Base-by-base conservation (phyloP, 805 yeast species). In the Kodamaea neixiangensis region DNA sequence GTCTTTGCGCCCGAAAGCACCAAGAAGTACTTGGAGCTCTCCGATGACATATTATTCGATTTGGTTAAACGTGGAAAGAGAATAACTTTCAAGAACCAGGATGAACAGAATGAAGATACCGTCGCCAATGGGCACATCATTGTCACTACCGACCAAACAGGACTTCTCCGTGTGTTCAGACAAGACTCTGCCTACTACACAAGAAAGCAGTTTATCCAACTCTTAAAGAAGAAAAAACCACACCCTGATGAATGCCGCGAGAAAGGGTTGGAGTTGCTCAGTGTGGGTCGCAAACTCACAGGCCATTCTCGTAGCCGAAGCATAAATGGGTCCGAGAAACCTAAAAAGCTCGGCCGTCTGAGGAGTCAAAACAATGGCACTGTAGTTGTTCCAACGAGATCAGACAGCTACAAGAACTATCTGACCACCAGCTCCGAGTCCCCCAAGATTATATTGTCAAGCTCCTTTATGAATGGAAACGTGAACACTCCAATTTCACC, bases 31-130 rank as follows among this genome's bases (percentile, higher is more conserved):
- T 65, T 92, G 38, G 84, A 86, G 43, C 70, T 84, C 38, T 86
- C 96, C 1, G 87, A 87, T 61, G 97, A 91, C 66, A 81, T 87
- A 7, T 81, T 92, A 4, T 89, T 79, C 66, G 96, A 89, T 53
- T 63, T 88, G 47, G 58, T 61, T 14, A 67, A 60, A 46, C 54
- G 73, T 31, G 68, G 63, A 2, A 53, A 55, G 47, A 44, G 49
- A 7, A 37, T 50, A 49, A 50, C 48, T 47, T 19, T 46, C 15
- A 34, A 22, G 52, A 41, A 37, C 14, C 48, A 48, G 7, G 46
- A 54, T n/a, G 50, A 47, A 13, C 43, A 42, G 17, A 46, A 29
- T 14, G 51, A 3, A 55, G 49, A 10, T 46, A 44, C 15, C 10
- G 46, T n/a, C 54, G 61, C 34, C 56, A 60, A 29, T 9, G 75